A percentile compares a stretch with the other conserved stretches of the same genome.
Evolutionary conservation across 2,329 filamentous ascomycete species (phyloP).

Genomic region (Clonostachys rhizophaga): DNA sequence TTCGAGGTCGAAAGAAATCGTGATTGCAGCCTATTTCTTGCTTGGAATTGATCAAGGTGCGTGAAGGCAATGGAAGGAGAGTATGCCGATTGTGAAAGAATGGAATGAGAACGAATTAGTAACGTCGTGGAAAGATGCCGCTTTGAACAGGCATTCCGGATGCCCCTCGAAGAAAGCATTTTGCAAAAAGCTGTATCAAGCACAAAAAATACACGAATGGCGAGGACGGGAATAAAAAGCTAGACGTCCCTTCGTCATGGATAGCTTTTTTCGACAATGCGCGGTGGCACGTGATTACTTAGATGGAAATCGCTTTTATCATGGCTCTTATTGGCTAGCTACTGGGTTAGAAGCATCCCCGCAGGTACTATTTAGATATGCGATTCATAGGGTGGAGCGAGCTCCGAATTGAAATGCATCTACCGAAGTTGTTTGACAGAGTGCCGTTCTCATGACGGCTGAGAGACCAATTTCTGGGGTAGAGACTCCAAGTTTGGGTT

Average conservation of each 20-base stretch:
- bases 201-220: background rate
- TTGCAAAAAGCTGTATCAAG: conserved; percentile 6
- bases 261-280: conserved; percentile 2
- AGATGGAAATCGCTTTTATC: background rate
- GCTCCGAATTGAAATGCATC: too few species aligned
- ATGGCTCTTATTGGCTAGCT: background rate
- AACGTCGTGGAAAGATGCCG: background rate
- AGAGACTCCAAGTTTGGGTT: too few species aligned
- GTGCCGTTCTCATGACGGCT: too few species aligned
- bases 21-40: conserved; percentile 12
- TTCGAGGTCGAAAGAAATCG: conserved; percentile 21
- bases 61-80: conserved; percentile 4
- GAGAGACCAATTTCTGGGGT: too few species aligned
- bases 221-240: background rate
- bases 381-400: too few species aligned
- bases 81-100: background rate
- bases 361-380: too few species aligned
- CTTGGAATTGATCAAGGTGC: conserved; percentile 8
- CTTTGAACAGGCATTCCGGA: conserved; percentile 23
- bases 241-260: background rate
- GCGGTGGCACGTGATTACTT: conserved; percentile 3
- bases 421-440: too few species aligned
- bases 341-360: too few species aligned
- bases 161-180: conserved; percentile 26
- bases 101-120: too few species aligned